Evolutionary conservation across 768 basidiomycete species (phyloP).

Genomic region (Chalciporus sphaerocephalus): DNA sequence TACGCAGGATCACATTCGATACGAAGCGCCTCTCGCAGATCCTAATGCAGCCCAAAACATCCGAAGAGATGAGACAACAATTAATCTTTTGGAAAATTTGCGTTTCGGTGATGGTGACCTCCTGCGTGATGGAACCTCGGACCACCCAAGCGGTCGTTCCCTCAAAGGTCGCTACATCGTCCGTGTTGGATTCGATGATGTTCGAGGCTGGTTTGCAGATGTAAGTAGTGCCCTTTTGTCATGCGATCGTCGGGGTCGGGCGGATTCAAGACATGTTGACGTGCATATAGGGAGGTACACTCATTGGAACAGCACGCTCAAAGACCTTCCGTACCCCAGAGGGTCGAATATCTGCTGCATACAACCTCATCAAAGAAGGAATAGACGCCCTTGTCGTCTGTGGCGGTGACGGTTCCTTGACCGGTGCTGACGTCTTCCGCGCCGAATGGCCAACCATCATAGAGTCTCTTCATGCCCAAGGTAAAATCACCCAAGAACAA

Average conservation of each 20-base stretch:
- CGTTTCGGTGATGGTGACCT: slow-evolving; percentile 80
- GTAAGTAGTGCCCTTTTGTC: slow-evolving; percentile 36
- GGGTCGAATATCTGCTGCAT: slow-evolving; percentile 83
- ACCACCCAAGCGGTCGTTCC: slow-evolving; percentile 58
- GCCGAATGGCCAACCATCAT: slow-evolving; percentile 92
- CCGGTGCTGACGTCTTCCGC: slow-evolving; percentile 91
- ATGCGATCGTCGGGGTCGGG: not conserved
- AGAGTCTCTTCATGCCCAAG: slow-evolving; percentile 56
- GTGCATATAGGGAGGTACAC: slow-evolving; percentile 72
- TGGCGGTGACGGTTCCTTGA: slow-evolving; percentile 95
- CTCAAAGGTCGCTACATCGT: slow-evolving; percentile 92
- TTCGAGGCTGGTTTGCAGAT: slow-evolving; percentile 90
- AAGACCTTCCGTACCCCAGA: slow-evolving; percentile 78
- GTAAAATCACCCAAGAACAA: slow-evolving; percentile 77
- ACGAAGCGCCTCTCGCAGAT: slow-evolving; percentile 30
- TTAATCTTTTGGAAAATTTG: slow-evolving; percentile 60
- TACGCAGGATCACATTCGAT: slow-evolving; percentile 30
- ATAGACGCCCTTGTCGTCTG: slow-evolving; percentile 97
- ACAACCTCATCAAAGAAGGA: slow-evolving; percentile 92
- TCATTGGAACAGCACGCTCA: slow-evolving; percentile 92
- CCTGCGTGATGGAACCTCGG: slow-evolving; percentile 77
- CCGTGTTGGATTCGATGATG: slow-evolving; percentile 97
- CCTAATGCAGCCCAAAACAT: slow-evolving; percentile 14
- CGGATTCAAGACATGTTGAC: not conserved
- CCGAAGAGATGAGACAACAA: slow-evolving; percentile 22